Evolutionary conservation across 208 protist genomes (phyloP), one percentile per base, ranked within the genome.

Genomic region (Crithidia sp.): DNA sequence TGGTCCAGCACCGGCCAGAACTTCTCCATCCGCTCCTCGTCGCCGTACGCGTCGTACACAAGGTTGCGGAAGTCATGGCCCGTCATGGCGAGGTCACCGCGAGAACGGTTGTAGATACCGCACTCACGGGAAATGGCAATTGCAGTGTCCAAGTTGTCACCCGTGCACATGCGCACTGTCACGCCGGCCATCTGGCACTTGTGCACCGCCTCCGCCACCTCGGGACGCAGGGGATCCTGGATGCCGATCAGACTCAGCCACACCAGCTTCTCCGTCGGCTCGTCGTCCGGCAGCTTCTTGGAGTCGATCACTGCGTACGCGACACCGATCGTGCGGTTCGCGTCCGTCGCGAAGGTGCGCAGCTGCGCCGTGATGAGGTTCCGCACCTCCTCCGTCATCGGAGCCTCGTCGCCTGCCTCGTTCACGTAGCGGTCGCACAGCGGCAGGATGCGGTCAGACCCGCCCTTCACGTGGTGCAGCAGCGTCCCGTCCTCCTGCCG

Each of bases 91-190:
- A 96, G 60, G 17, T 91, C 93, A 40, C 83, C 90, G 28, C 59
- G 49, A 54, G 63, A 72, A 8, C 79, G 64, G 36, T 87, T 92
- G 69, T 83, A 90, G 65, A 99, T 99, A 45, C 89, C 88, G 84
- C 97, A 99, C 76, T 98, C 67, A 36, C 85, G 83, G 6, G 96
- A 95, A 59, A 99, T 99, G 17, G 87, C 85, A n/a, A 92, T 77
- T 2, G 98, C 98, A 28, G 97, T 99, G 40, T 91, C 76, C 16
- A 98, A 73, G 82, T 98, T 95, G 71, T 98, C 96, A 53, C 98
- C 98, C 0, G 98, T 99, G 56, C 98, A 91, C 98, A 99, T 99
- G 70, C 96, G 84, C 63, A 99, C 97, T 6, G 78, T 93, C 63
- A 99, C 94, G 10, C 98, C 98, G 5, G 97, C 97, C 53, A 85